Evolutionary conservation across 2,329 filamentous ascomycete species (phyloP).

Genomic region (Phyllosticta citrichinensis): DNA sequence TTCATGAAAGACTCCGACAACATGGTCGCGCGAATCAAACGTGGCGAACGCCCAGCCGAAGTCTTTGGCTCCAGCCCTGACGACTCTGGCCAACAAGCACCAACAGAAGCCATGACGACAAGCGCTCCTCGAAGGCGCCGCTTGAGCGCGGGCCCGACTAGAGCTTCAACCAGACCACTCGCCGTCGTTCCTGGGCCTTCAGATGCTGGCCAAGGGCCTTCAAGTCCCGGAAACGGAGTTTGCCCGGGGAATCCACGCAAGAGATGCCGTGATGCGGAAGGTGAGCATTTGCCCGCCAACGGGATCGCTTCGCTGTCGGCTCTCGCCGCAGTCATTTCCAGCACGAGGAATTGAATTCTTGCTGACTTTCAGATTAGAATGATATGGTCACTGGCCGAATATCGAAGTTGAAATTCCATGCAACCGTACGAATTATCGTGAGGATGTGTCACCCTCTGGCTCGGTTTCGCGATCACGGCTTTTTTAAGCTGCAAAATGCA

Average conservation of each 20-base stretch:
- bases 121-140: conserved; percentile 1
- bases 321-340: background rate
- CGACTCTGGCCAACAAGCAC: too few relatives aligned
- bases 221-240: background rate
- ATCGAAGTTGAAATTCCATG: too few relatives aligned
- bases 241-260: conserved; percentile 5
- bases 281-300: background rate
- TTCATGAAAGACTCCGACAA: conserved; percentile 5
- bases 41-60: conserved; percentile 8
- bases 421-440: too few relatives aligned
- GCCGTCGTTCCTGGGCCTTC: background rate
- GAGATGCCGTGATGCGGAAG: background rate
- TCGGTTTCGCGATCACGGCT: too few relatives aligned
- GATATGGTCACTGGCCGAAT: too few relatives aligned
- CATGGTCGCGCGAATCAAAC: conserved; percentile 6
- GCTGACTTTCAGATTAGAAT: too few relatives aligned
- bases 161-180: background rate
- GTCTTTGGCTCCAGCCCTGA: conserved; percentile 1
- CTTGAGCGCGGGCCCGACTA: conserved; percentile 4
- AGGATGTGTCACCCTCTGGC: too few relatives aligned
- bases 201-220: background rate
- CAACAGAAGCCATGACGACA: background rate
- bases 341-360: too few relatives aligned
- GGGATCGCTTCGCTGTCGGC: too few relatives aligned
- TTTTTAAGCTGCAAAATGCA: too few relatives aligned